Evolutionary conservation across 2,329 filamentous ascomycete species (phyloP).

Genomic region (Fusarium verticillioides): DNA sequence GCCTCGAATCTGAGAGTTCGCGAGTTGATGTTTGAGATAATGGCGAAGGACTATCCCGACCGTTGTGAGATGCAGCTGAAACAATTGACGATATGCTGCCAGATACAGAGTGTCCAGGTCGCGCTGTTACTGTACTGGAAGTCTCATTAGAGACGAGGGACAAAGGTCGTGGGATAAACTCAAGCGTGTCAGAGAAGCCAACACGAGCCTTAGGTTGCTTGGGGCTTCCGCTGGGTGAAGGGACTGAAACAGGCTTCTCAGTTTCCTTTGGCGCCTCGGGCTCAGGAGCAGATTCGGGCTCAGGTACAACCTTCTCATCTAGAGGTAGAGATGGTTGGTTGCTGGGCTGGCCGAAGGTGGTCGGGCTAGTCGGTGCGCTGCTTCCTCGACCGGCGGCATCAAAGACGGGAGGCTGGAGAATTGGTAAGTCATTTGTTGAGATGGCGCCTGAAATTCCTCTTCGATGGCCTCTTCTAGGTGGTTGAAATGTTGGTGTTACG

Average conservation of each 20-base stretch:
- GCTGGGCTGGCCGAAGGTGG: conserved; percentile 53
- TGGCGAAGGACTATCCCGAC: conserved; percentile 54
- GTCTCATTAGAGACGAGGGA: conserved; percentile 88
- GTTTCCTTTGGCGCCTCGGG: conserved; percentile 1
- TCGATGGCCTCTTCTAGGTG: conserved; percentile 74
- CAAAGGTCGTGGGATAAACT: conserved; percentile 84
- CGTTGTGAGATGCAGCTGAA: conserved; percentile 62
- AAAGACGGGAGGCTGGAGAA: conserved; percentile 68
- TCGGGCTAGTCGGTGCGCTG: conserved; percentile 73
- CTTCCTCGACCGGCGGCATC: conserved; percentile 64
- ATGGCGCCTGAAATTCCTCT: conserved; percentile 78
- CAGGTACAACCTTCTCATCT: conserved; percentile 1
- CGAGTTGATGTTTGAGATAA: conserved; percentile 55
- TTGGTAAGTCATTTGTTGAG: conserved; percentile 83
- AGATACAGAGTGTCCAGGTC: conserved; percentile 77
- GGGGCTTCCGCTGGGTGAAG: conserved; percentile 22
- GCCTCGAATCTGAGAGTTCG: conserved; percentile 63
- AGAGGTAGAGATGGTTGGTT: conserved; percentile 33
- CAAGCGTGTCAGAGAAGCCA: conserved; percentile 84
- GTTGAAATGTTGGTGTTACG: conserved; percentile 65
- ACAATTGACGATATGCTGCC: conserved; percentile 84
- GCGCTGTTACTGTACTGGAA: conserved; percentile 78
- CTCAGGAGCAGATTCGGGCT: conserved; percentile 3
- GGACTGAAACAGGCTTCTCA: neutral
- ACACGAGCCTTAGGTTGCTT: conserved; percentile 70